Evolutionary conservation across 2,329 filamentous ascomycete genomes (phyloP).

Genomic region (Zalaria sp.): DNA sequence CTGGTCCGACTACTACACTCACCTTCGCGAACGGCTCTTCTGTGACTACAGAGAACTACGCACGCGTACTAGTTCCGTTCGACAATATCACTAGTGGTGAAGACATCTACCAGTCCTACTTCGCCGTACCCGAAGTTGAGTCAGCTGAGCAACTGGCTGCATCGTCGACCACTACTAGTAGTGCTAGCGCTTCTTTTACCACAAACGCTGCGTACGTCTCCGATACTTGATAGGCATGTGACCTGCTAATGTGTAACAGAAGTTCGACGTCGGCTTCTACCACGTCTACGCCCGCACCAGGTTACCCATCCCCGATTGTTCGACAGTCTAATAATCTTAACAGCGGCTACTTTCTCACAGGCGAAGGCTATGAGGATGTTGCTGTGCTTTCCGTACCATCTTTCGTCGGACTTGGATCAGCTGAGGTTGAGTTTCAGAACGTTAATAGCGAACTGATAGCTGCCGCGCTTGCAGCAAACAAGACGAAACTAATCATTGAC

Average conservation of each 20-base stretch:
- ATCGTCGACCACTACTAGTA: slow-evolving; percentile 2
- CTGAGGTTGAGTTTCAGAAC: slow-evolving; percentile 24
- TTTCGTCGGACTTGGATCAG: slow-evolving; percentile 20
- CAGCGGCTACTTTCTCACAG: slow-evolving; percentile 31
- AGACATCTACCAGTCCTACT: slow-evolving; percentile 25
- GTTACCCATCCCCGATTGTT: slow-evolving; percentile 28
- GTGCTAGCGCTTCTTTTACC: background rate
- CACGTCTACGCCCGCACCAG: slow-evolving; percentile 19
- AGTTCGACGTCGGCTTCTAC: slow-evolving; percentile 1
- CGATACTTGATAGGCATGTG: background rate
- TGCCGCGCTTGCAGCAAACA: slow-evolving; percentile 32
- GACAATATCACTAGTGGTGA: slow-evolving; percentile 26
- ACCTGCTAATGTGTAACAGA: no score
- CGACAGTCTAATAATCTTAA: slow-evolving; percentile 27
- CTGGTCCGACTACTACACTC: slow-evolving; percentile 27
- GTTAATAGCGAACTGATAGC: slow-evolving; percentile 27
- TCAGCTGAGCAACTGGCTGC: slow-evolving; percentile 11
- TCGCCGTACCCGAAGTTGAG: slow-evolving; percentile 10
- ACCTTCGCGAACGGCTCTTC: slow-evolving; percentile 31
- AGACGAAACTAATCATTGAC: slow-evolving; percentile 47
- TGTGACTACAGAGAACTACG: slow-evolving; percentile 27
- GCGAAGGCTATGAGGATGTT: slow-evolving; percentile 29
- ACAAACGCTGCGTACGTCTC: slow-evolving; percentile 4
- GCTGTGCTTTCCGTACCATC: slow-evolving; percentile 30
- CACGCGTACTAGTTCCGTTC: slow-evolving; percentile 26